phyloP scores from a whole-genome alignment of 352 stramenopile species.

The Thraustotheca clavata region DNA sequence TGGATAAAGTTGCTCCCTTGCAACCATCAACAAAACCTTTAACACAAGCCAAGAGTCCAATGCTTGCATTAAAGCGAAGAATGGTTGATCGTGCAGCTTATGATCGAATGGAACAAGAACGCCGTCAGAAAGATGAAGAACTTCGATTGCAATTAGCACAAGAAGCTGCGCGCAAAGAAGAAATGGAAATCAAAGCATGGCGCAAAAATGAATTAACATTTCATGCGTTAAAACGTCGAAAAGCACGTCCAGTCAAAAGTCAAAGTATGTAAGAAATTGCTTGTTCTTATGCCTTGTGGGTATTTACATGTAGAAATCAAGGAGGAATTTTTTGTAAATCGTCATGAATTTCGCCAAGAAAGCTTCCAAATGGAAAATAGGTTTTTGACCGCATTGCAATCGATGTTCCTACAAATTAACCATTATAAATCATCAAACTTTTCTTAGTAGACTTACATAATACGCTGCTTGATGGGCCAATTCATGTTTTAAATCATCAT shows the following conservation, averaged over 20 bases:
- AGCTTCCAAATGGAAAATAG: slow-evolving; percentile 99
- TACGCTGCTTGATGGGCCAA: slow-evolving; percentile 82
- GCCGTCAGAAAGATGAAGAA: background rate
- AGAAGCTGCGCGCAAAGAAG: background rate
- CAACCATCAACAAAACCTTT: background rate
- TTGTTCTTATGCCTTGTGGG: slow-evolving; percentile 13
- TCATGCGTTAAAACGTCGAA: background rate
- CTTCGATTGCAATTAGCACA: background rate
- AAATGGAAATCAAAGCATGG: background rate
- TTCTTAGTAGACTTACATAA: slow-evolving; percentile 32
- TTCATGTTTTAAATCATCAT: slow-evolving; percentile 95
- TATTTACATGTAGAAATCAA: slow-evolving; percentile 85
- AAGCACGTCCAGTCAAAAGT: background rate
- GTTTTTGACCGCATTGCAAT: slow-evolving; percentile 93
- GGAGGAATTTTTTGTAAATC: slow-evolving; percentile 98
- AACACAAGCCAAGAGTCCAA: background rate
- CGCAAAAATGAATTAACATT: slow-evolving; percentile 8
- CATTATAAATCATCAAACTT: no score
- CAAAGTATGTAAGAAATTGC: background rate
- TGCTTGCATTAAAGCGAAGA: slow-evolving; percentile 8
- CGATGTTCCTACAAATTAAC: slow-evolving; percentile 90
- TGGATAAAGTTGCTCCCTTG: background rate
- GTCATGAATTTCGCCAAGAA: slow-evolving; percentile 99
- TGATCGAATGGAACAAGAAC: slow-evolving; percentile 11
- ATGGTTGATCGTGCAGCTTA: slow-evolving; percentile 1